phyloP scores from a whole-genome alignment of 2,329 filamentous ascomycete species.

The Fusarium pininemorale region DNA sequence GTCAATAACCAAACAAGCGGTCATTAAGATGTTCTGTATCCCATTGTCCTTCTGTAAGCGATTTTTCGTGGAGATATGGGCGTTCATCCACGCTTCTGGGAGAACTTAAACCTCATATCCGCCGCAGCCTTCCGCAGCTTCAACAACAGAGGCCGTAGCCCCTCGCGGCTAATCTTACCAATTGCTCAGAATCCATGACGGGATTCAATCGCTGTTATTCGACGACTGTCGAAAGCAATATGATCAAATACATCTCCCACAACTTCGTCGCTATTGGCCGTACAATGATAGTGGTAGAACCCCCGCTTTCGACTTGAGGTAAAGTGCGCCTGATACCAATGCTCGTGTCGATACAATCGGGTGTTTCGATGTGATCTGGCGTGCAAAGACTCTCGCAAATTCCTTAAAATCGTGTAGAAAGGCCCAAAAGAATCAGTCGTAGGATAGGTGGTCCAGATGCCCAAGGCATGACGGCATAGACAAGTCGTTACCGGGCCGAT shows the following conservation, averaged over 20 bases:
- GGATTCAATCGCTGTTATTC: not conserved
- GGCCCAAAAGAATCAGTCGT: not conserved
- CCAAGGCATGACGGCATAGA: not conserved
- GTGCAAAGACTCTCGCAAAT: fast-evolving
- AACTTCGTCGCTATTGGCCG: not conserved
- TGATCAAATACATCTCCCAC: not conserved
- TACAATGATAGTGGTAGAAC: not conserved
- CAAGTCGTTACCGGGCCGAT: not conserved
- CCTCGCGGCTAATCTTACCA: not conserved
- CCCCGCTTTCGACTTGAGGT: not conserved
- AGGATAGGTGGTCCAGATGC: not conserved
- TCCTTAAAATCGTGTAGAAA: not conserved
- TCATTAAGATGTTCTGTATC: not conserved
- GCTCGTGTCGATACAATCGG: not conserved
- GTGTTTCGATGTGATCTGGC: no score
- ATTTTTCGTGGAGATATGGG: no score
- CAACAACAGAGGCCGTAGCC: not conserved
- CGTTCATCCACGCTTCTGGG: not conserved
- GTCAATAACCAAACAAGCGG: not conserved
- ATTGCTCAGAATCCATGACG: not conserved
- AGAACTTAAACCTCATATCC: not conserved
- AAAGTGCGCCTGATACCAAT: not conserved
- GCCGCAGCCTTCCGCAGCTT: not conserved
- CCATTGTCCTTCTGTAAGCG: not conserved
- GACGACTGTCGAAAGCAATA: not conserved